A percentile compares a stretch with the other conserved stretches of the same genome.
These are phyloP conservation scores for Trichoderma erinaceum DNA, from an alignment of 495 filamentous ascomycete species.

Conservation along the genomic window DNA sequence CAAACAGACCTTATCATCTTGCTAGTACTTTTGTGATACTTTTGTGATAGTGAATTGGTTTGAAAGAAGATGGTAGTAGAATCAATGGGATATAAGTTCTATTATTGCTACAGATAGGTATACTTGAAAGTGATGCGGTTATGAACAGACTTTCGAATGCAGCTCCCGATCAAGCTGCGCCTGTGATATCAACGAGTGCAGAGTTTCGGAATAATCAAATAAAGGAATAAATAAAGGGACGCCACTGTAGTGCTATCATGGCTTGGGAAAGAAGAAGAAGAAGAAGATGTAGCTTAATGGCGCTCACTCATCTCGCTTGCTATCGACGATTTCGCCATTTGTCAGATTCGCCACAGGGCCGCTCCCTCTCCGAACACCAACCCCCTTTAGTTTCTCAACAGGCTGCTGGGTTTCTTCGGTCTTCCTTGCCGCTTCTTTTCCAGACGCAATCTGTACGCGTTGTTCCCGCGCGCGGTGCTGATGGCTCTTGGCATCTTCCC, in stretches of 20 bases:
- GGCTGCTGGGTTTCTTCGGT: conserved; percentile 16
- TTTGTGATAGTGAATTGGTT: not conserved
- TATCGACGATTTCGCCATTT: conserved; percentile 25
- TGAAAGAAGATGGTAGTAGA: not conserved
- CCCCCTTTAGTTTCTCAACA: conserved; percentile 19
- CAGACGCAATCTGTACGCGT: conserved; percentile 7
- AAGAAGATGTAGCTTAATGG: no score
- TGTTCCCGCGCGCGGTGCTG: conserved; percentile 17
- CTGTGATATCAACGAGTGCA: no score
- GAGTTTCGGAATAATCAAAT: not conserved
- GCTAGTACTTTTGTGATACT: not conserved
- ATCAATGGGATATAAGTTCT: not conserved
- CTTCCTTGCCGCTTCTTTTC: not conserved
- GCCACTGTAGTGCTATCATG: not conserved
- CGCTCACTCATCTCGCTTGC: conserved; percentile 19
- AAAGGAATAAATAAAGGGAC: not conserved
- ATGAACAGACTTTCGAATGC: no score
- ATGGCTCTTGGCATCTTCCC: conserved; percentile 14
- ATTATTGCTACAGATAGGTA: not conserved
- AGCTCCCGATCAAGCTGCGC: no score
- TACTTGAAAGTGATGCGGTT: not conserved
- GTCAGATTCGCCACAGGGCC: conserved; percentile 20
- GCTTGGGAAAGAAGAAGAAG: no score
- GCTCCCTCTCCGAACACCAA: conserved; percentile 22
- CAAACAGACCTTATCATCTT: not conserved